These are phyloP conservation scores for Kuraishia hungarica DNA, from an alignment of 805 yeast genomes.

Conservation along the genomic window DNA sequence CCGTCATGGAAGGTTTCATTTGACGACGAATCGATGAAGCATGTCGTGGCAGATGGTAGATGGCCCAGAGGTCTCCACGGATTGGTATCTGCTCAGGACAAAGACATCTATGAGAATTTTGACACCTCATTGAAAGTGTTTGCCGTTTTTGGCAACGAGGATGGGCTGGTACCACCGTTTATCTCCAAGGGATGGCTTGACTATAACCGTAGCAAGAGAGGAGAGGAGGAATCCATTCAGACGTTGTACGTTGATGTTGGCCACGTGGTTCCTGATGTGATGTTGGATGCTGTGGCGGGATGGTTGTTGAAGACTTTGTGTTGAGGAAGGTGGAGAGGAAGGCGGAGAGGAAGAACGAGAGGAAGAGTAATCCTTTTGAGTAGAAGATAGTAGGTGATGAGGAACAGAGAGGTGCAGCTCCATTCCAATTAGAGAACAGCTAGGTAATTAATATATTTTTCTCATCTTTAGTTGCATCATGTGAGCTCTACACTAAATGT, in stretches of 20 bases:
- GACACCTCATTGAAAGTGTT: constrained; percentile 9
- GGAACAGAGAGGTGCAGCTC: no score
- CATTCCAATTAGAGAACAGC: no score
- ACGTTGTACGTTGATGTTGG: constrained; percentile 2
- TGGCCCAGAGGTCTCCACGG: constrained; percentile 9
- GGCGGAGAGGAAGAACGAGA: neutral
- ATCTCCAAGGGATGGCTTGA: constrained; percentile 6
- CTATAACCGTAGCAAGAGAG: constrained; percentile 3
- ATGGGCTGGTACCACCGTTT: constrained; percentile 6
- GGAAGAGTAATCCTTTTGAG: neutral
- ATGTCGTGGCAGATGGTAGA: constrained; percentile 3
- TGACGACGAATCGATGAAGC: neutral
- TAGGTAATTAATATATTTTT: no score
- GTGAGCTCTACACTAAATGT: no score
- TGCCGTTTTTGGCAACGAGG: constrained; percentile 7
- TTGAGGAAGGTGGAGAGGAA: neutral
- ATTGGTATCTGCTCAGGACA: constrained; percentile 6
- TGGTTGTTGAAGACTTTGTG: constrained; percentile 3
- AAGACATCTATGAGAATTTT: constrained; percentile 8
- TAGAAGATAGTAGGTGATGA: neutral
- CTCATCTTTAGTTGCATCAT: no score
- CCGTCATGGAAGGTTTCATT: neutral
- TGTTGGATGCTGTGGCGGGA: constrained; percentile 4
- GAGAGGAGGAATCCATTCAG: constrained; percentile 6
- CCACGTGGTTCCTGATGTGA: constrained; percentile 5